Evolutionary conservation across 2,329 filamentous ascomycete genomes (phyloP), one percentile per base, ranked within the genome.

Genomic region (Aspergillus pseudotamarii): DNA sequence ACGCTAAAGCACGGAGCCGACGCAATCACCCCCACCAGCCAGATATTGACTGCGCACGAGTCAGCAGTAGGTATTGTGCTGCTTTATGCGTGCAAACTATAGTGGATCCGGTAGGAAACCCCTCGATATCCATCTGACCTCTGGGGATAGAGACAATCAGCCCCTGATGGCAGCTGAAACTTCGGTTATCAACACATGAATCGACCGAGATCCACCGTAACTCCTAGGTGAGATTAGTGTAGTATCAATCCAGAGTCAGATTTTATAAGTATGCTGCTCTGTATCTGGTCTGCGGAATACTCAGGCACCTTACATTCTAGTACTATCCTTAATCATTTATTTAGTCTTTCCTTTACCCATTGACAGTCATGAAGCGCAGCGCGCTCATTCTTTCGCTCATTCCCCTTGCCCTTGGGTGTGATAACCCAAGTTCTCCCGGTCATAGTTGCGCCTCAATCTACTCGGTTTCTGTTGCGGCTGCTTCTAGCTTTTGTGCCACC

Each of bases 321-420:
- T 48, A 10, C 3, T 9, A 8, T 10, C 14, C 9, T 19, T 19
- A 19, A 30, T 11, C 6, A 59, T 19, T 41, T 32, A 46, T 61
- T 10, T 21, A 3, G 28, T 64, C 62, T 26, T 34, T 65, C 57
- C 32, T 62, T 59, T 43, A 62, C 62, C 65, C 62, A 28, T 60
- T 69, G 53, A 57, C 66, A 50, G 64, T 59, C 53, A 69, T 66
- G 59, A 71, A 70, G 69, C 69, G 69, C 71, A 62, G 69, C 46
- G 69, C 69, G 68, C 69, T 71, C 46, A 57, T 72, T 32, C 60
- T 69, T 63, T 58, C 67, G 38, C 61, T 71, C 50, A 21, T 69
- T 60, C 69, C 71, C 28, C 58, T 72, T 51, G 69, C 45, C 21
- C 61, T 71, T 61, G 70, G 61, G 38, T 71, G 70, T 53, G 63